Percentiles rank a stretch among this genome's conserved stretches.
Evolutionary conservation across 768 basidiomycete genomes (phyloP).

Genomic region (Lactarius indigo): DNA sequence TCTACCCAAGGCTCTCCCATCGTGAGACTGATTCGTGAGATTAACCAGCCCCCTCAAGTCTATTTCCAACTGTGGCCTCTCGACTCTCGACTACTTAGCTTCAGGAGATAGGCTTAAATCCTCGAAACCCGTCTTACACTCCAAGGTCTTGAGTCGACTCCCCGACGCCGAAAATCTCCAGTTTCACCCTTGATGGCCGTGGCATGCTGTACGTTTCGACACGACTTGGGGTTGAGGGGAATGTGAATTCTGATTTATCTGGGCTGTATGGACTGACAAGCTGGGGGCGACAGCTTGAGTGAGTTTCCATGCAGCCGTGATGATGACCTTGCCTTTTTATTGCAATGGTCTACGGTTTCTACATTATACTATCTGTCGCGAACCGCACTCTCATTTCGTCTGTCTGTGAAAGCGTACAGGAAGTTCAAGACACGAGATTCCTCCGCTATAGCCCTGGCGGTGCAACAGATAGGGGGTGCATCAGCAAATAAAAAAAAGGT

Average conservation of each 20-base stretch:
- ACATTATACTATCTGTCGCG: slow-evolving; percentile 97
- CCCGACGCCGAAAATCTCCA: slow-evolving; percentile 95
- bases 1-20: too few species aligned
- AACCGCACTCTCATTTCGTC: slow-evolving; percentile 96
- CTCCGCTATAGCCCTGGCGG: slow-evolving; percentile 91
- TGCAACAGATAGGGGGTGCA: slow-evolving; percentile 96
- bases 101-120: slow-evolving; percentile 90
- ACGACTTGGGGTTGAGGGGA: slow-evolving; percentile 92
- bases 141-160: slow-evolving; percentile 85
- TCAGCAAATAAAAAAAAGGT: too few species aligned
- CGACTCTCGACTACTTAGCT: slow-evolving; percentile 86
- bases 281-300: too few species aligned
- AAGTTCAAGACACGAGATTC: slow-evolving; percentile 99
- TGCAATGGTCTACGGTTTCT: slow-evolving; percentile 90
- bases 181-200: slow-evolving; percentile 85
- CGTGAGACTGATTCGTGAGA: too few species aligned
- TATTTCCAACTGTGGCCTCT: slow-evolving; percentile 83
- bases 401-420: too few species aligned
- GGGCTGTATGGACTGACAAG: too few species aligned
- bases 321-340: slow-evolving; percentile 2
- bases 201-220: slow-evolving; percentile 85
- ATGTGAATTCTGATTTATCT: too few species aligned
- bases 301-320: too few species aligned
- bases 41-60: slow-evolving; percentile 60
- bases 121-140: slow-evolving; percentile 86